A percentile compares a stretch with the other conserved stretches of the same genome.
Evolutionary conservation across 441 rosid genomes (phyloP).

Genomic region (Adansonia madagascariensis): DNA sequence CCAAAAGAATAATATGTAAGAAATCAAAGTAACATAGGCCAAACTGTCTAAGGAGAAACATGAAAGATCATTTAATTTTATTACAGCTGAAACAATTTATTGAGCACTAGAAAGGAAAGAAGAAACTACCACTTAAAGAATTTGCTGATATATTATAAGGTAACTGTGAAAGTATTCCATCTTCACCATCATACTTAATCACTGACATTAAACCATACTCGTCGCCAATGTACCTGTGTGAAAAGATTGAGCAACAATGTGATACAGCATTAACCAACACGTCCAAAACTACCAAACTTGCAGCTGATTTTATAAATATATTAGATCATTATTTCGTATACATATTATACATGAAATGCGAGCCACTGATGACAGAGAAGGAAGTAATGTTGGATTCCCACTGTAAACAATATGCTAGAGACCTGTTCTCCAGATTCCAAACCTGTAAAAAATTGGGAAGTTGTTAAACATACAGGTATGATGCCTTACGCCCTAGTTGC

Average conservation of each 20-base stretch:
- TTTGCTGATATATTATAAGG: slow-evolving; percentile 54
- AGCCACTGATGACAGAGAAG: slow-evolving; percentile 57
- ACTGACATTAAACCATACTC: slow-evolving; percentile 57
- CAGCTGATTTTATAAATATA: slow-evolving; percentile 26
- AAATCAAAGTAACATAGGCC: background rate
- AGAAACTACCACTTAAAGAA: slow-evolving; percentile 50
- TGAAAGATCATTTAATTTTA: background rate
- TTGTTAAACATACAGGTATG: background rate
- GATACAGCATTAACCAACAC: slow-evolving; percentile 23
- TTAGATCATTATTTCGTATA: slow-evolving; percentile 18
- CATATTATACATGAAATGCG: slow-evolving; percentile 56
- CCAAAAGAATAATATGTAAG: background rate
- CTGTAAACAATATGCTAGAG: slow-evolving; percentile 43
- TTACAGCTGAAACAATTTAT: background rate
- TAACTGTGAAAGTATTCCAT: slow-evolving; percentile 41
- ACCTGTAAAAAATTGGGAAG: slow-evolving; percentile 44
- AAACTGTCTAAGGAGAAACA: background rate
- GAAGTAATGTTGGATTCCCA: slow-evolving; percentile 70
- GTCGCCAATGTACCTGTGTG: slow-evolving; percentile 59
- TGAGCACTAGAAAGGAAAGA: slow-evolving; percentile 20
- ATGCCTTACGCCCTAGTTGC: background rate
- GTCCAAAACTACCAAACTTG: slow-evolving; percentile 26
- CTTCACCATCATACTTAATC: slow-evolving; percentile 52
- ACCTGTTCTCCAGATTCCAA: slow-evolving; percentile 60
- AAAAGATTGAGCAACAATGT: slow-evolving; percentile 18